Conservation (phyloP, 148 eudicot genomes). For the Nepenthes mirabilis region DNA sequence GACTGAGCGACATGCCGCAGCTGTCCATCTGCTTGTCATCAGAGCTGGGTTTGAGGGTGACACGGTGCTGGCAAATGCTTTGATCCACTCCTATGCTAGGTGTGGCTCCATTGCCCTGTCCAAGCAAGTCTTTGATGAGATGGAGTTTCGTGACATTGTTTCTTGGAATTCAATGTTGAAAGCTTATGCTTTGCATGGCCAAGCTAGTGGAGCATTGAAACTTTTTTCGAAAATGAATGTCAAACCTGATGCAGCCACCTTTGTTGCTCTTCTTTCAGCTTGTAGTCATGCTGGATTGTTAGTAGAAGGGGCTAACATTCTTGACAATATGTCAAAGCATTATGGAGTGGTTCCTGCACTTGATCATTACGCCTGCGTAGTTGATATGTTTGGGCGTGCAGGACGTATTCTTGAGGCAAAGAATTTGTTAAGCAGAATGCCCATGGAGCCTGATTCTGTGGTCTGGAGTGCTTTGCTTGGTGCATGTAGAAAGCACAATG, state of each 20-base stretch:
- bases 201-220: slow-evolving; percentile 22
- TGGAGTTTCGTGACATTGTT: slow-evolving; percentile 21
- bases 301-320: slow-evolving; percentile 29
- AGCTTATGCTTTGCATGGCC: slow-evolving; percentile 42
- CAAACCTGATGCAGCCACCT: slow-evolving; percentile 36
- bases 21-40: slow-evolving; percentile 26
- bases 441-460: slow-evolving; percentile 44
- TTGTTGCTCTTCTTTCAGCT: slow-evolving; percentile 44
- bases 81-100: slow-evolving; percentile 44
- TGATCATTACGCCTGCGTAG: slow-evolving; percentile 50
- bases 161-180: slow-evolving; percentile 54
- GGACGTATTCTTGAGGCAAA: slow-evolving; percentile 32
- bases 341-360: slow-evolving; percentile 34
- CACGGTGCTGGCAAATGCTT: slow-evolving; percentile 27
- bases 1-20: slow-evolving; percentile 22
- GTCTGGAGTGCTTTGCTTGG: slow-evolving; percentile 50
- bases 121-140: slow-evolving; percentile 28
- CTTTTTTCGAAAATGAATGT: slow-evolving; percentile 27
- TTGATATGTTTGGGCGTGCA: slow-evolving; percentile 43
- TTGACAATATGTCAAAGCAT: slow-evolving; percentile 21
- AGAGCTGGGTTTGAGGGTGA: slow-evolving; percentile 20
- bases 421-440: slow-evolving; percentile 30
- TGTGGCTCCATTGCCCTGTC: slow-evolving; percentile 28
- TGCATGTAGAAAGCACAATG: slow-evolving; percentile 40
- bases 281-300: slow-evolving; percentile 56